Conservation (phyloP, 805 yeast genomes). For the Candida dajiaensis region DNA sequence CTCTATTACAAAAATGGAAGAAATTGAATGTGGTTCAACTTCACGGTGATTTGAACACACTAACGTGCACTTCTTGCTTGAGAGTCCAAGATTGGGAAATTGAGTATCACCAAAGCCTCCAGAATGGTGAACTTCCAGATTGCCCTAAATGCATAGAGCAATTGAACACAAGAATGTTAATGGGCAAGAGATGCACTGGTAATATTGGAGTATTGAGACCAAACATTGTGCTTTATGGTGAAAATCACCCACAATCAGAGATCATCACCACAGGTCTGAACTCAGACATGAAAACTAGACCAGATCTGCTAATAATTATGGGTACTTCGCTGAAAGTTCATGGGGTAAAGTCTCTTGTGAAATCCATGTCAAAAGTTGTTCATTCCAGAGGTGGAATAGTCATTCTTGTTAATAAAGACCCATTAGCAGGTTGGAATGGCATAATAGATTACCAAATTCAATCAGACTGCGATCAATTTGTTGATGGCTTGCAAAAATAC, state of each 20-base stretch:
- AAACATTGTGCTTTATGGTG: slow-evolving; percentile 87
- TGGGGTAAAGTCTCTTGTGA: slow-evolving; percentile 79
- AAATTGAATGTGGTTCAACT: slow-evolving; percentile 75
- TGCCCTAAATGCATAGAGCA: slow-evolving; percentile 64
- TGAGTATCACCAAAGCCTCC: slow-evolving; percentile 39
- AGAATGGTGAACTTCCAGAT: slow-evolving; percentile 65
- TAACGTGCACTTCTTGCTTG: slow-evolving; percentile 73
- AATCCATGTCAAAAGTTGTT: slow-evolving; percentile 57
- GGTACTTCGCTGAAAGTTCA: slow-evolving; percentile 91
- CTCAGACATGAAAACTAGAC: slow-evolving; percentile 58
- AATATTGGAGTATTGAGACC: slow-evolving; percentile 78
- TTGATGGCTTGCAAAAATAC: slow-evolving; percentile 27
- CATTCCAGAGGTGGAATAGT: slow-evolving; percentile 80
- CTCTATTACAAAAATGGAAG: slow-evolving; percentile 43
- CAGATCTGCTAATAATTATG: slow-evolving; percentile 79
- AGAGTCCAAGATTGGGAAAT: slow-evolving; percentile 55
- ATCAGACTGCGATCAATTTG: slow-evolving; percentile 81
- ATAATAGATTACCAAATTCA: slow-evolving; percentile 74
- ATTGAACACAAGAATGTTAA: slow-evolving; percentile 47
- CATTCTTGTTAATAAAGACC: slow-evolving; percentile 67
- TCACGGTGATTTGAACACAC: slow-evolving; percentile 79
- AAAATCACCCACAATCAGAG: slow-evolving; percentile 85
- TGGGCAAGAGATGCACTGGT: slow-evolving; percentile 73
- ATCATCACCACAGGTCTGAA: slow-evolving; percentile 64
- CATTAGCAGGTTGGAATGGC: slow-evolving; percentile 61